Conservation (phyloP, 495 filamentous ascomycete species). For the Aspergillus avenaceus region DNA sequence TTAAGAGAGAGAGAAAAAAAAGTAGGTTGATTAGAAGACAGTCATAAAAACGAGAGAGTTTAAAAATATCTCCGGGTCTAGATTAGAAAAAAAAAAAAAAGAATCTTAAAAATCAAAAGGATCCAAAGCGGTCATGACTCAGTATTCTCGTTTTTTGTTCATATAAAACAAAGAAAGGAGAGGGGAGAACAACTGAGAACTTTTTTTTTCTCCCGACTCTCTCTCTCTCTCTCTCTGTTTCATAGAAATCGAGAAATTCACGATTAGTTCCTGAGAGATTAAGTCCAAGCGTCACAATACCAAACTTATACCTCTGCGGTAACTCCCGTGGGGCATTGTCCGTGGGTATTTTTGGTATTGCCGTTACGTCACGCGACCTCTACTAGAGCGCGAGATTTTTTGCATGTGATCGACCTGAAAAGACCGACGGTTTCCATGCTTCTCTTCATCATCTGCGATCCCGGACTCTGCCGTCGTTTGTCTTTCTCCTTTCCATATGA, state of each 20-base stretch:
- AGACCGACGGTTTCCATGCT: conserved; percentile 13
- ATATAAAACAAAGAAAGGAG: no score
- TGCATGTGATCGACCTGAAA: conserved; percentile 39
- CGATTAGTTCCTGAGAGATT: conserved; percentile 5
- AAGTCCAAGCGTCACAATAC: conserved; percentile 8
- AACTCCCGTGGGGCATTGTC: not conserved
- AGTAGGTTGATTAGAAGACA: no score
- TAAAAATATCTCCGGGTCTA: no score
- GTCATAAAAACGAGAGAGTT: no score
- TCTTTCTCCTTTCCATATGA: conserved; percentile 4
- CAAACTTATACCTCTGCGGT: not conserved
- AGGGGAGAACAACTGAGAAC: no score
- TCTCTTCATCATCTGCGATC: conserved; percentile 19
- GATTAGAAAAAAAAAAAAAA: no score
- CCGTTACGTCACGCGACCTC: conserved; percentile 38
- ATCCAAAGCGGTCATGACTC: no score
- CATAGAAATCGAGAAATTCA: no score
- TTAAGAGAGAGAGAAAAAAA: not conserved
- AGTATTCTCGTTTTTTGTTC: no score
- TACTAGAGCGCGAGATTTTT: conserved; percentile 16
- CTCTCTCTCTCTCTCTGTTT: no score
- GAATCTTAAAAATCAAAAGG: no score
- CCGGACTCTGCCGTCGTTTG: conserved; percentile 19
- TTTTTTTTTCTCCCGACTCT: no score
- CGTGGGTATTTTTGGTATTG: conserved; percentile 27